Evolutionary conservation across 1,139 yeast species (phyloP).

Genomic region (Nadsonia starkeyi-henricii): DNA sequence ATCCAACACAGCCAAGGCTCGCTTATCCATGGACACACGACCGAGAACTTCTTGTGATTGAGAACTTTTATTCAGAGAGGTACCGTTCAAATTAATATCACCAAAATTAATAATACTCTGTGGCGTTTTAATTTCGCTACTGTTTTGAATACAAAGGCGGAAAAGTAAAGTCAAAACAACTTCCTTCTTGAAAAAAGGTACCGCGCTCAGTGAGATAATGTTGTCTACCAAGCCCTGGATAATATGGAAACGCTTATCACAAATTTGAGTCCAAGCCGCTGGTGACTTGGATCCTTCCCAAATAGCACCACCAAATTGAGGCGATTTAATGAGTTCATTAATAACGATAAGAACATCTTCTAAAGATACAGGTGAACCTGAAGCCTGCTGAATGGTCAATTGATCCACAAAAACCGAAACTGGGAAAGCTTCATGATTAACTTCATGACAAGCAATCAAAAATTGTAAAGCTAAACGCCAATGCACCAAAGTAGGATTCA

Average conservation of each 20-base stretch:
- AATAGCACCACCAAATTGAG: background rate
- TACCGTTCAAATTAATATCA: background rate
- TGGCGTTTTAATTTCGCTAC: background rate
- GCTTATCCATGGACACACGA: background rate
- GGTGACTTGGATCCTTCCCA: background rate
- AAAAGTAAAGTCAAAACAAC: background rate
- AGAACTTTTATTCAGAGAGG: background rate
- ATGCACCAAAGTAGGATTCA: background rate
- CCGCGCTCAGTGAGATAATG: background rate
- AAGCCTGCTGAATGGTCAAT: background rate
- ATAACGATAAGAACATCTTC: background rate
- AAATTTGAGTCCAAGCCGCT: background rate
- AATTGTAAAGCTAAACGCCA: background rate
- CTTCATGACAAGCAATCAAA: background rate
- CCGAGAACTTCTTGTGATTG: background rate
- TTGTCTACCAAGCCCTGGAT: background rate
- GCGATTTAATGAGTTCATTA: background rate
- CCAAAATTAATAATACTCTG: background rate
- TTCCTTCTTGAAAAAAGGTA: background rate
- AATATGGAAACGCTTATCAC: background rate
- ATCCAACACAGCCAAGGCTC: background rate
- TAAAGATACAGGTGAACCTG: background rate
- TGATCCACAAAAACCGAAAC: background rate
- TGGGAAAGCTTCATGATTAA: background rate
- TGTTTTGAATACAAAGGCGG: background rate